Percentiles rank a stretch among this genome's conserved stretches.
These are phyloP conservation scores for Globisporangium megalacanthum DNA, from an alignment of 352 stramenopile species.

Conservation along the genomic window DNA sequence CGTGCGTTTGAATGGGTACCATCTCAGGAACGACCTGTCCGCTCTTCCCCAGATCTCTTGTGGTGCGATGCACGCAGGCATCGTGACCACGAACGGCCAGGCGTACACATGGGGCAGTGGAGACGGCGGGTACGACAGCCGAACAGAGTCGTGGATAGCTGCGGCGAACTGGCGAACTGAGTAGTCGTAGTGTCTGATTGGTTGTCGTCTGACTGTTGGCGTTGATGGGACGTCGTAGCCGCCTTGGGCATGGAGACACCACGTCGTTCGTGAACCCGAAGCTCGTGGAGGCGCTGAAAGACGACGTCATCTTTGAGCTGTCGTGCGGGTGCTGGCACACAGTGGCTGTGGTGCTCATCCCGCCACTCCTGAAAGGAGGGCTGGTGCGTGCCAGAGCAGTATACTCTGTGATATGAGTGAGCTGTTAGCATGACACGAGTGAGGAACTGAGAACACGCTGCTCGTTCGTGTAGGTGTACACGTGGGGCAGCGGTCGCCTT, in stretches of 20 bases:
- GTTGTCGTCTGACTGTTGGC: too few species aligned
- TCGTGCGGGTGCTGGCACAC: slow-evolving; percentile 86
- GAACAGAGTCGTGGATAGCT: too few species aligned
- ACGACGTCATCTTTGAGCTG: slow-evolving; percentile 75
- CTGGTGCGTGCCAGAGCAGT: slow-evolving; percentile 22
- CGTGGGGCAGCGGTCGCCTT: slow-evolving; percentile 91
- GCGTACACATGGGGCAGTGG: slow-evolving; percentile 79
- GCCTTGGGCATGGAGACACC: slow-evolving; percentile 67
- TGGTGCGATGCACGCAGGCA: slow-evolving; percentile 64
- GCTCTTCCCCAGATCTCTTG: slow-evolving; percentile 50
- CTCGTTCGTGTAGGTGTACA: slow-evolving; percentile 56
- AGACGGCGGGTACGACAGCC: slow-evolving; percentile 65
- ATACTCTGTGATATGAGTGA: background rate
- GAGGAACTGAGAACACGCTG: background rate
- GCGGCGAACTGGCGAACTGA: too few species aligned
- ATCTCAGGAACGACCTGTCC: background rate
- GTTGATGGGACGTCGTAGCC: slow-evolving; percentile 20
- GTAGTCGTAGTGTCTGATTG: too few species aligned
- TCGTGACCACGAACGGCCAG: slow-evolving; percentile 69
- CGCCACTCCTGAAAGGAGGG: slow-evolving; percentile 77
- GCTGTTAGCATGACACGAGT: background rate
- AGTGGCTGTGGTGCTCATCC: slow-evolving; percentile 84
- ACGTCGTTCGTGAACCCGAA: slow-evolving; percentile 70
- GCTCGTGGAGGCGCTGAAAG: slow-evolving; percentile 60
- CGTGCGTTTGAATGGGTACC: too few species aligned